phyloP scores from a whole-genome alignment of 2,329 filamentous ascomycete species.

The Mycocentrospora acerina region DNA sequence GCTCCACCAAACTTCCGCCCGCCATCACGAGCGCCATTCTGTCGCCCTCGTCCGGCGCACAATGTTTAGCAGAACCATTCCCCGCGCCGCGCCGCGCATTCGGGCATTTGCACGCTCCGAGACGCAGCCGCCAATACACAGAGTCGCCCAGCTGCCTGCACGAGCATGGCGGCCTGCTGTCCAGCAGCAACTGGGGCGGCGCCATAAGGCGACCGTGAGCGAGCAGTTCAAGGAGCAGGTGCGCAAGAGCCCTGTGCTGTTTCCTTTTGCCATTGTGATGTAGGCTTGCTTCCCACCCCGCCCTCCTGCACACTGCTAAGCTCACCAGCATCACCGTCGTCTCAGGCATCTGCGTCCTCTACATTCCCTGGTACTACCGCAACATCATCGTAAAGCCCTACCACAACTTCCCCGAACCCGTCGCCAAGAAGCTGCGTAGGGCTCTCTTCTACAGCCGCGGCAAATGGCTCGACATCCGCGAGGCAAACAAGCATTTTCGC shows the following conservation, averaged over 20 bases:
- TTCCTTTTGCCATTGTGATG: conserved; percentile 38
- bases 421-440: conserved; percentile 76
- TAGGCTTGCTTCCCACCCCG: conserved; percentile 7
- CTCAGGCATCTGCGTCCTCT: conserved; percentile 42
- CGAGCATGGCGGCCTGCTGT: conserved; percentile 24
- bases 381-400: conserved; percentile 51
- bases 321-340: conserved; percentile 40
- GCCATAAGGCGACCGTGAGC: conserved; percentile 30
- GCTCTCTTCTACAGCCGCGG: conserved; percentile 78
- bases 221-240: conserved; percentile 37
- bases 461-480: conserved; percentile 69
- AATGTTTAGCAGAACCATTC: conserved; percentile 43
- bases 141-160: conserved; percentile 20
- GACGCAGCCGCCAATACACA: conserved; percentile 19
- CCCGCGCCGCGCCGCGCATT: conserved; percentile 26
- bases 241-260: conserved; percentile 42
- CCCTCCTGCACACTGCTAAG: conserved; percentile 5
- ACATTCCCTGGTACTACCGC: conserved; percentile 50
- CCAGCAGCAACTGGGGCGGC: conserved; percentile 28
- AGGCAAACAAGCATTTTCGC: conserved; percentile 81
- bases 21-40: conserved; percentile 13
- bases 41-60: conserved; percentile 12
- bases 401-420: conserved; percentile 65
- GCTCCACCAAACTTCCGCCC: conserved; percentile 15
- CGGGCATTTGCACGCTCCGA: conserved; percentile 27